Conservation (phyloP, 2,329 filamentous ascomycete species). For the Alternaria angustiovoidea region DNA sequence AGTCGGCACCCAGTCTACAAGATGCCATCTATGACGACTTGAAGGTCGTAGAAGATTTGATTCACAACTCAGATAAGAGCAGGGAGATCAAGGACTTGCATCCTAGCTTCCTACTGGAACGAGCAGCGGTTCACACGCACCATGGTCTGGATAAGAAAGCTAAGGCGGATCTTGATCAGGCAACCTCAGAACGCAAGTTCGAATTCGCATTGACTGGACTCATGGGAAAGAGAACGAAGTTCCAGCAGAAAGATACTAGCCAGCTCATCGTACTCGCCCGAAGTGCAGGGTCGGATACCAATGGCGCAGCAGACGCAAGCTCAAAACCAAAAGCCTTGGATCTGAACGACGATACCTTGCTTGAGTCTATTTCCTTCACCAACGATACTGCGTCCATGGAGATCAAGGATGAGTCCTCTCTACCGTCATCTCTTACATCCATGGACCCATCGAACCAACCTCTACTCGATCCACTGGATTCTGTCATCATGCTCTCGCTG, state of each 20-base stretch:
- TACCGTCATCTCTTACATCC: constrained; percentile 69
- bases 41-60: constrained; percentile 60
- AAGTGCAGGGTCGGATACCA: constrained; percentile 60
- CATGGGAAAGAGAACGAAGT: constrained; percentile 84
- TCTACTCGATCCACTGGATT: constrained; percentile 81
- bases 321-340: constrained; percentile 72
- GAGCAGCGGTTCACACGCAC: constrained; percentile 82
- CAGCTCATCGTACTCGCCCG: constrained; percentile 91
- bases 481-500: constrained; percentile 79
- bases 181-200: constrained; percentile 73
- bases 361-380: constrained; percentile 85
- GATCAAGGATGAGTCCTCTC: constrained; percentile 55
- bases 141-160: constrained; percentile 83
- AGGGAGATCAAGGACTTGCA: constrained; percentile 37
- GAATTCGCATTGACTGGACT: constrained; percentile 84
- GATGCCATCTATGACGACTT: constrained; percentile 68
- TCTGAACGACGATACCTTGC: constrained; percentile 89
- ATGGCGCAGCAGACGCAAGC: constrained; percentile 25
- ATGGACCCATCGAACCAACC: constrained; percentile 84
- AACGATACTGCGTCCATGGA: constrained; percentile 58
- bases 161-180: constrained; percentile 72
- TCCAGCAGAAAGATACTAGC: constrained; percentile 79
- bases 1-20: constrained; percentile 68
- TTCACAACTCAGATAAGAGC: constrained; percentile 35
- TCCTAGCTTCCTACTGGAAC: constrained; percentile 79